Evolutionary conservation across 2,329 filamentous ascomycete species (phyloP), one percentile per base, ranked within the genome.

Genomic region (Aureobasidium sp.): DNA sequence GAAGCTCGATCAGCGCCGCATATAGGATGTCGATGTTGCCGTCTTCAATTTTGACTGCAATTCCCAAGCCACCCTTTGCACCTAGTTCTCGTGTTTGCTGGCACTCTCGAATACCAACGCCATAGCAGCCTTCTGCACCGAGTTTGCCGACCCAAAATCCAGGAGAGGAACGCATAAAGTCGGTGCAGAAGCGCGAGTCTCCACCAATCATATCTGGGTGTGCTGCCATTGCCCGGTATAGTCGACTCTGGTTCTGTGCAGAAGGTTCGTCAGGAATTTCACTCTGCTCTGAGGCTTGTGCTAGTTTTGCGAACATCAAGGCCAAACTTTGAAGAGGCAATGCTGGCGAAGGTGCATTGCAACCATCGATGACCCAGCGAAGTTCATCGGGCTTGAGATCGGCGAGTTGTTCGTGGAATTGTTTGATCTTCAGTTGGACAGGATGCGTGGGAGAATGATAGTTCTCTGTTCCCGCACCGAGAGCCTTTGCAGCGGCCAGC

Each of bases 111-210:
- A 81, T 65, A 0, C 74, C 78, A 8, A 81, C 67, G 0, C 73
- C 77, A 65, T 81, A 82, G 52, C 76, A 81, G 0, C 72, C 79
- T 65, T 81, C 78, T 0, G 79, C 79, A 0, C 79, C 79, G 3
- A 81, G 45, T 63, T 82, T 82, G 1, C 79, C 78, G 41, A 80
- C 72, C 0, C 80, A 58, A 0, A 62, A 32, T 0, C 75, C 76
- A 2, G 65, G 47, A 57, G 75, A 81, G 1, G 67, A 67, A 10
- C 61, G 32, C 77, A 80, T 79, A 1, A 82, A 69, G 8, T 65
- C 64, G 0, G 78, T 81, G 53, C 78, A 81, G 65, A 81, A 82
- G 0, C 79, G 69, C 0, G 69, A 74, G 8, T 78, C 72, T 0
- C 80, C 78, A 0, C 70, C 79, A 1, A 81, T 74, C 62, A 78